Conservation (phyloP, 441 rosid species). For the Mallotus repandus region DNA sequence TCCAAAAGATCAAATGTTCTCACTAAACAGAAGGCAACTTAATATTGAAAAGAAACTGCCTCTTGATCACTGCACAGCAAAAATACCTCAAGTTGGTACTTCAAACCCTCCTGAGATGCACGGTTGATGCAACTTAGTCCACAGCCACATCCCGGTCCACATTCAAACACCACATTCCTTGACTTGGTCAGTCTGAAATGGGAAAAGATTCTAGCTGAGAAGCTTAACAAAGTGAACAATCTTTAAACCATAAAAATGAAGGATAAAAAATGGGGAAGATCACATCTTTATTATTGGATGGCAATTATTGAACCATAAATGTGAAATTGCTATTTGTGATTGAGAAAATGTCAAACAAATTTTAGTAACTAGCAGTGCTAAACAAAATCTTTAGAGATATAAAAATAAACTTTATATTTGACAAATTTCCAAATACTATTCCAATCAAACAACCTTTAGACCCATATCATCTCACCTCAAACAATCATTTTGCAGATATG, state of each 20-base stretch:
- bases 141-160: conserved; percentile 68
- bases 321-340: no score
- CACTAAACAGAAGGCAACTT: background rate
- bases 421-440: background rate
- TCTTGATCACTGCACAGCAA: background rate
- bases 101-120: conserved; percentile 45
- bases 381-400: background rate
- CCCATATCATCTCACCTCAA: conserved; percentile 47
- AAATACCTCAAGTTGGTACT: conserved; percentile 51
- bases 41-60: background rate
- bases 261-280: no score
- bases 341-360: no score
- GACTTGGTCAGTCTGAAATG: conserved; percentile 45
- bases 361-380: background rate
- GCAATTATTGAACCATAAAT: no score
- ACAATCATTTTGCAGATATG: conserved; percentile 45
- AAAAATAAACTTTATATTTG: no score
- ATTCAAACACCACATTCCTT: conserved; percentile 58
- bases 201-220: conserved; percentile 7
- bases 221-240: background rate
- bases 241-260: no score
- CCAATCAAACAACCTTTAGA: background rate
- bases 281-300: no score
- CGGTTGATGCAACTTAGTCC: conserved; percentile 59
- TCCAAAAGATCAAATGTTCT: no score